Conservation (phyloP, 345 rosid genomes). For the Gossypium stocksii region DNA sequence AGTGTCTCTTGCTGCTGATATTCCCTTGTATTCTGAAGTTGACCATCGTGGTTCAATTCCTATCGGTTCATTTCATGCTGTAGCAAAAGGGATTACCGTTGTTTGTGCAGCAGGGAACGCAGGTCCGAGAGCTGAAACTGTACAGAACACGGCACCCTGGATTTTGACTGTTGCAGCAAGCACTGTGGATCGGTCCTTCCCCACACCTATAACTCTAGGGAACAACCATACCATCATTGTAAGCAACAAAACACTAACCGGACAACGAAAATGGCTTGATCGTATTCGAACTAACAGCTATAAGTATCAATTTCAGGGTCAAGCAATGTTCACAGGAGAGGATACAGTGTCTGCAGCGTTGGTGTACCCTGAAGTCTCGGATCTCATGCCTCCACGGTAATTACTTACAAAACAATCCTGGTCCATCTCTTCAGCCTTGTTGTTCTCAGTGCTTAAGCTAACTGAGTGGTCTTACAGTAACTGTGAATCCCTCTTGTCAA, state of each 20-base stretch:
- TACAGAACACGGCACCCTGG: slow-evolving; percentile 55
- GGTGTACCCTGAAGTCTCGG: slow-evolving; percentile 14
- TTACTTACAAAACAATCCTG: not conserved
- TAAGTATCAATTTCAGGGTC: slow-evolving; percentile 12
- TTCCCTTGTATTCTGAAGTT: slow-evolving; percentile 21
- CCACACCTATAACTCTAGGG: slow-evolving; percentile 29
- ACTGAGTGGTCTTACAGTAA: not conserved
- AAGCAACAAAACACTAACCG: not conserved
- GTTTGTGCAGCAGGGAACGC: slow-evolving; percentile 50
- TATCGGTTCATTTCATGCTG: slow-evolving; percentile 52
- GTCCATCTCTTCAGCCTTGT: not conserved
- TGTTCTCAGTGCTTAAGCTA: not conserved
- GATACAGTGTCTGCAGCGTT: not conserved
- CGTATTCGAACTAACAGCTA: not conserved
- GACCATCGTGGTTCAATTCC: slow-evolving; percentile 27
- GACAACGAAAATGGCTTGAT: not conserved
- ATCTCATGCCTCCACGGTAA: slow-evolving; percentile 1
- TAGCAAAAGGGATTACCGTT: slow-evolving; percentile 36
- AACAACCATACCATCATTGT: slow-evolving; percentile 20
- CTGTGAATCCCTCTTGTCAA: slow-evolving; percentile 10
- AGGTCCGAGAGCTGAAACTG: slow-evolving; percentile 40
- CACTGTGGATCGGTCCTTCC: slow-evolving; percentile 46
- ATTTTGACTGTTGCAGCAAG: slow-evolving; percentile 59
- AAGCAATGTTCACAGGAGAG: slow-evolving; percentile 16
- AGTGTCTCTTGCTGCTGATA: slow-evolving; percentile 38